Conservation (phyloP, 2,329 filamentous ascomycete genomes). For the Cytospora schulzeri region DNA sequence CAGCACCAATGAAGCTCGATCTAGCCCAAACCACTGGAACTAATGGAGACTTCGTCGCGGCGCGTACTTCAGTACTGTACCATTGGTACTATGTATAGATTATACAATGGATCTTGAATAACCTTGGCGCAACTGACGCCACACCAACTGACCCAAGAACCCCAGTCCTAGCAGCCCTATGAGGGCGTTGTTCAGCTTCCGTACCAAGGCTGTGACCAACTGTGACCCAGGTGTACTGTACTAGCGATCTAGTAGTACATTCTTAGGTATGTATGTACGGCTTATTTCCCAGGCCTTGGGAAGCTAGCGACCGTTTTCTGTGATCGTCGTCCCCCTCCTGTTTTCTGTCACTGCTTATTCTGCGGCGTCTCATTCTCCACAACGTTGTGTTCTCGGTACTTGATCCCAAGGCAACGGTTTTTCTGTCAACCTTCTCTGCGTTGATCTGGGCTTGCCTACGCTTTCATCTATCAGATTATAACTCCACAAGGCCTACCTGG, state of each 20-base stretch:
- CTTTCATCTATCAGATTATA: background rate
- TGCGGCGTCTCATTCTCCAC: background rate
- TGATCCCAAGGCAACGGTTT: background rate
- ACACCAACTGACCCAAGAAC: background rate
- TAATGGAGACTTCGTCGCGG: background rate
- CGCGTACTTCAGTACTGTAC: background rate
- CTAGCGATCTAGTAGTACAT: no score
- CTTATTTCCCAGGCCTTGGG: background rate
- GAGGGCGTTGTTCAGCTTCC: background rate
- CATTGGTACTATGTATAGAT: background rate
- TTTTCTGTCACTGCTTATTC: background rate
- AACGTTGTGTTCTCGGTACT: background rate
- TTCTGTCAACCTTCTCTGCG: background rate
- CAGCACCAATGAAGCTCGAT: no score
- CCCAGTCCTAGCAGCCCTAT: background rate
- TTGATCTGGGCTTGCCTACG: background rate
- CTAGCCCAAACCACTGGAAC: background rate
- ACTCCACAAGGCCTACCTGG: background rate
- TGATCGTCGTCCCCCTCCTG: background rate
- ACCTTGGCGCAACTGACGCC: background rate
- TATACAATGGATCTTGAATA: background rate
- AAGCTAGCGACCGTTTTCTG: background rate
- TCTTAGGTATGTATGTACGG: no score
- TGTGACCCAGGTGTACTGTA: background rate
- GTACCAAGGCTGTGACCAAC: background rate